A percentile compares a stretch with the other conserved stretches of the same genome.
Evolutionary conservation across 177 flowering plant species (phyloP).

Genomic region (Tripterygium wilfordii): DNA sequence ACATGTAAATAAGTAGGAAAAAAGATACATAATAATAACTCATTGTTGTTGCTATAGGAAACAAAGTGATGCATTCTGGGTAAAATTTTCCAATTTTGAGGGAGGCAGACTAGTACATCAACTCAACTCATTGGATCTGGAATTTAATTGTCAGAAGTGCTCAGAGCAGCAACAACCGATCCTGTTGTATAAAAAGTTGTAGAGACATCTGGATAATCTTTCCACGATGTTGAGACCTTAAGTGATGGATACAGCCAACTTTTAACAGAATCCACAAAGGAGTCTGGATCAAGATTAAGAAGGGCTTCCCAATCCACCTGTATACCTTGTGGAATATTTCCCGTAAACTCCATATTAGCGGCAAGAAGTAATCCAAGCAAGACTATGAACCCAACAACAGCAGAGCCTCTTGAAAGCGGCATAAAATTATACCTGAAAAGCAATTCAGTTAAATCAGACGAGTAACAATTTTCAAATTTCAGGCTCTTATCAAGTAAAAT

Average conservation of each 20-base stretch:
- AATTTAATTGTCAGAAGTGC: conserved; percentile 51
- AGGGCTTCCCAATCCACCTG: conserved; percentile 99
- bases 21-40: too few relatives aligned
- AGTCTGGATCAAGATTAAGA: conserved; percentile 50
- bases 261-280: conserved; percentile 60
- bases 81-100: too few relatives aligned
- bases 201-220: conserved; percentile 77
- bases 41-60: too few relatives aligned
- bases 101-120: neutral
- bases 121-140: conserved; percentile 7
- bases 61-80: too few relatives aligned
- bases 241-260: conserved; percentile 82
- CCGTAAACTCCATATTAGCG: conserved; percentile 90
- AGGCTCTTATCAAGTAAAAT: too few relatives aligned
- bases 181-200: conserved; percentile 69
- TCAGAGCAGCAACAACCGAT: conserved; percentile 76
- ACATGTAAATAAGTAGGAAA: too few relatives aligned
- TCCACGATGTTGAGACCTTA: conserved; percentile 71
- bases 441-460: neutral
- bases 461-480: neutral
- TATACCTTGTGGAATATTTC: conserved; percentile 66
- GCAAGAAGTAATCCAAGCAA: conserved; percentile 87
- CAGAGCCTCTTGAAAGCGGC: conserved; percentile 94
- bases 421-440: conserved; percentile 91
- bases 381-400: conserved; percentile 78